Evolutionary conservation across 176 grass and related monocot species (phyloP), one percentile per base, ranked within the genome.

Genomic region (Aegilops longissima): DNA sequence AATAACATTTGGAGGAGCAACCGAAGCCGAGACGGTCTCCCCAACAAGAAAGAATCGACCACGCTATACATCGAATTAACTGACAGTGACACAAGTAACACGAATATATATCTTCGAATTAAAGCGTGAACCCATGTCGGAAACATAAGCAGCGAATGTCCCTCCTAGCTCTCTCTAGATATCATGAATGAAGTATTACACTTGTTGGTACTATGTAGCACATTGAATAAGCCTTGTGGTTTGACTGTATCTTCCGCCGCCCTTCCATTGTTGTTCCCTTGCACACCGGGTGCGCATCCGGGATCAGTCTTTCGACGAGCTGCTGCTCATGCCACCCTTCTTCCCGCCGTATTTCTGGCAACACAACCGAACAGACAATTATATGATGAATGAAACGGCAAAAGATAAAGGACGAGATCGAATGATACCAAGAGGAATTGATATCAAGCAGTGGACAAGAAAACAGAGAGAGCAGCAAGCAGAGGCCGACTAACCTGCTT

Each of bases 271-370:
- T 25, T 75, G 40, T 24, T 74, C 66, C 66, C 66, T 77, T 79
- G 65, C 85, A 56, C 72, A 71, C 40, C 58, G 10, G 52, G 68
- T 42, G 62, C 45, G 76, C 38, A 5, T 3, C 39, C 11, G 2
- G 21, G 45, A 90, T 92, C 87, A 94, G 54, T 94, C 90, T 86
- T 91, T 94, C 0, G 87, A 87, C 42, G 78, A 80, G 67, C 85
- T 86, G 84, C 79, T 90, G 87, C 88, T 85, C 58, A 64, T 76
- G 33, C 80, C 82, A 51, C 58, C 25, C 86, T 98, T 98, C 91
- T 98, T 98, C 65, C 91, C 85, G 67, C 89, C 87, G 54, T 98
- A 98, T 84, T 80, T 98, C 95, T 98, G 84, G 5, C 20, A 73
- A 23, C 33, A n/a, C 1, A 77, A 29, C 21, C 2, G 35, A 25